Percentiles rank a stretch among this genome's conserved stretches.
phyloP scores from a whole-genome alignment of 2,329 filamentous ascomycete genomes.

The Emmonsia crescens region DNA sequence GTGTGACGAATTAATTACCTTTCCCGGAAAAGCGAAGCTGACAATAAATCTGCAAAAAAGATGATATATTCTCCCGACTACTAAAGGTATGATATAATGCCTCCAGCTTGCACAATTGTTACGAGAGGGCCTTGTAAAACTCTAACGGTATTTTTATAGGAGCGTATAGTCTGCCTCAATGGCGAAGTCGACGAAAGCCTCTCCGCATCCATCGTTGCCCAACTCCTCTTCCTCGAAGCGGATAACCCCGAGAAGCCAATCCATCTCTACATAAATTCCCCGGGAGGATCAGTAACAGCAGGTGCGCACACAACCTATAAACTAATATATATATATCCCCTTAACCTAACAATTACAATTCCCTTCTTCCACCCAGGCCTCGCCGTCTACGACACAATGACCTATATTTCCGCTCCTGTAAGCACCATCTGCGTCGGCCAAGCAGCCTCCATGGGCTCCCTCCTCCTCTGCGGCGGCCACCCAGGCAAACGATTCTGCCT shows the following conservation, averaged over 20 bases:
- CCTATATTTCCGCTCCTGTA: slow-evolving; percentile 85
- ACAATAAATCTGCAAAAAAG: slow-evolving; percentile 32
- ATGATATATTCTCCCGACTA: slow-evolving; percentile 73
- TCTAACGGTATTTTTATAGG: slow-evolving; percentile 36
- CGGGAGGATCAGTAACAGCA: slow-evolving; percentile 84
- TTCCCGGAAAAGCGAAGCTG: slow-evolving; percentile 16
- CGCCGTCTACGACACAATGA: slow-evolving; percentile 98
- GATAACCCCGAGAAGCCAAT: slow-evolving; percentile 92
- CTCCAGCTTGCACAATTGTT: not conserved
- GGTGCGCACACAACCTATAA: slow-evolving; percentile 29
- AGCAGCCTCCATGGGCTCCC: slow-evolving; percentile 86
- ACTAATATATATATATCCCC: not conserved
- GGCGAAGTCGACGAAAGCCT: slow-evolving; percentile 81
- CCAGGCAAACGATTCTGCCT: slow-evolving; percentile 77
- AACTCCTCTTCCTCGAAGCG: slow-evolving; percentile 95
- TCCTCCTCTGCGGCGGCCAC: slow-evolving; percentile 77
- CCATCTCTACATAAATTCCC: slow-evolving; percentile 95
- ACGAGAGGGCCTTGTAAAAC: not conserved
- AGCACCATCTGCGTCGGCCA: slow-evolving; percentile 92
- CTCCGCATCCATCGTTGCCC: slow-evolving; percentile 88
- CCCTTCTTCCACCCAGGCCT: slow-evolving; percentile 27
- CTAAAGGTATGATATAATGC: slow-evolving; percentile 48
- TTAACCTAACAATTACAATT: not conserved
- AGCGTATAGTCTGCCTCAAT: slow-evolving; percentile 90
- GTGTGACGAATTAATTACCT: not conserved